phyloP scores from a whole-genome alignment of 805 yeast genomes.

The Helenozyma baotianmanensis region DNA sequence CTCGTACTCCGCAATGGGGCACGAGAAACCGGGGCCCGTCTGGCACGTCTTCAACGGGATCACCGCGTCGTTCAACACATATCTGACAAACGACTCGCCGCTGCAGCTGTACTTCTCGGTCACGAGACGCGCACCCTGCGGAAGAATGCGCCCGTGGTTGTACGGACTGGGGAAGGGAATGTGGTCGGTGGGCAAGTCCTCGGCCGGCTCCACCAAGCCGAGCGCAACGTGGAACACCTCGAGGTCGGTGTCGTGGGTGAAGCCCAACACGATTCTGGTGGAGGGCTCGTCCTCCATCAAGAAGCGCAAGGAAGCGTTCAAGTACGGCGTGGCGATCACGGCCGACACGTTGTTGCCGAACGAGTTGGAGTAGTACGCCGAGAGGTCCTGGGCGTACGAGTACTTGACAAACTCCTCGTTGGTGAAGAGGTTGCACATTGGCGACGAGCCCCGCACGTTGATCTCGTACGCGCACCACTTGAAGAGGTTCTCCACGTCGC shows the following conservation, averaged over 20 bases:
- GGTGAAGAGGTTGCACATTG: slow-evolving; percentile 63
- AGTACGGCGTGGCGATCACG: slow-evolving; percentile 54
- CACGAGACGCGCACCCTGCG: slow-evolving; percentile 35
- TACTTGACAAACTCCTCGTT: slow-evolving; percentile 60
- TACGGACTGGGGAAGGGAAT: slow-evolving; percentile 44
- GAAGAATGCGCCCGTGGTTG: slow-evolving; percentile 32
- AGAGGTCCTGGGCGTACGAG: slow-evolving; percentile 56
- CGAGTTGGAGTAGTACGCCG: slow-evolving; percentile 56
- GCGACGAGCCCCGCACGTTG: slow-evolving; percentile 61
- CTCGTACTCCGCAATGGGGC: slow-evolving; percentile 30
- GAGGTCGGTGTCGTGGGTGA: slow-evolving; percentile 69
- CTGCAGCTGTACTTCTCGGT: slow-evolving; percentile 30
- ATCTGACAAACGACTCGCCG: slow-evolving; percentile 28
- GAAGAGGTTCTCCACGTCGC: slow-evolving; percentile 51
- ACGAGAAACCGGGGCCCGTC: slow-evolving; percentile 38
- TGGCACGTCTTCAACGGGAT: slow-evolving; percentile 27
- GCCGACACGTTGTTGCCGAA: slow-evolving; percentile 55
- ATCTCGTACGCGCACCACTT: slow-evolving; percentile 69
- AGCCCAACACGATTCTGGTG: slow-evolving; percentile 58
- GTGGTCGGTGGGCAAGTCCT: slow-evolving; percentile 38
- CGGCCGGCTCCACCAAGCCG: slow-evolving; percentile 44
- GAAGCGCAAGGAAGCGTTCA: slow-evolving; percentile 43
- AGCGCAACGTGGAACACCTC: slow-evolving; percentile 57
- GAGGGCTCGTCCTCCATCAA: slow-evolving; percentile 36
- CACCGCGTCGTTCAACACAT: slow-evolving; percentile 34